Base-by-base conservation (phyloP, 345 rosid species). In the Populus simonii region DNA sequence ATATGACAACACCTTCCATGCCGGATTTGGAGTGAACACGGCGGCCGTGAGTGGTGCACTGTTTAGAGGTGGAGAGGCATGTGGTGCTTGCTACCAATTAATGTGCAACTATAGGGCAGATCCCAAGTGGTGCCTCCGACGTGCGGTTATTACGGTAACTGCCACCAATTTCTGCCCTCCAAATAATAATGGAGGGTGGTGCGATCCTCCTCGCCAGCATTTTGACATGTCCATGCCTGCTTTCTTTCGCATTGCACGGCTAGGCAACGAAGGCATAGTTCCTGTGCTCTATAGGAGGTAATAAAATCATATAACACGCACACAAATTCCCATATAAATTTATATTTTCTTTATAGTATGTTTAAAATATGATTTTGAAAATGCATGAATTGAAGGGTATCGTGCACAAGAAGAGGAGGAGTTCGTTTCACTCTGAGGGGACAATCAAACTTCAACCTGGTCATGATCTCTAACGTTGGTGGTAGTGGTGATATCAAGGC, bases 141-240 rank as follows among this genome's bases (percentile, higher is more conserved):
- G 86, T 41, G 84, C 83, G 8, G 38, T 74, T 13, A 93, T 92
- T 73, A 87, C 90, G 25, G 76, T 92, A 41, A 93, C 98, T 5
- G 89, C 96, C 77, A 93, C 98, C 83, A 89, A 93, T 61, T 92
- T 92, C 80, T 90, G 98, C 82, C 98, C 98, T 23, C 76, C 96
- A 2, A 90, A 92, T 77, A 89, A 93, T 63, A 89, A 86, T 16
- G 89, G 93, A 17, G 96, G 98, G 16, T 92, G 94, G 98, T 93
- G 98, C 70, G 84, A 93, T 78, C 89, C 87, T 18, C 96, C 98
- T 55, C 90, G 80, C 63, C 94, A 87, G 53, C 96, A 93, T 76
- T 92, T 93, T 43, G 98, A 93, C 81, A 85, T 93, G 98, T 90
- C 98, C 66, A 70, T 81, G 81, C 90, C 92, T 0, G 89, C 98